phyloP scores from a whole-genome alignment of 2,329 filamentous ascomycete species.

The Hypoxylon sp. region DNA sequence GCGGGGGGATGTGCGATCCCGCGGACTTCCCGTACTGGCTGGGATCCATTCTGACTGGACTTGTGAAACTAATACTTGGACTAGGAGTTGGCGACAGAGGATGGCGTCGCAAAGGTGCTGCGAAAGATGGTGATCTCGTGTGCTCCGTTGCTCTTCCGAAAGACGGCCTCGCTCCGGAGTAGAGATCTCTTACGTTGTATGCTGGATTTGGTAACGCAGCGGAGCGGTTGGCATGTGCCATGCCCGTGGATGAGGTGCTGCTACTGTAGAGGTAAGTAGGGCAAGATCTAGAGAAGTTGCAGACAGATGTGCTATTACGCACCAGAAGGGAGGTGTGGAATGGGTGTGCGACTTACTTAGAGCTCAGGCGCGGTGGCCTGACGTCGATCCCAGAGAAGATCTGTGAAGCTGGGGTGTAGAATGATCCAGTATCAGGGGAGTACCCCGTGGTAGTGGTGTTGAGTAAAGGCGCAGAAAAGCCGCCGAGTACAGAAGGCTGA shows the following conservation, averaged over 20 bases:
- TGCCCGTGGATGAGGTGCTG: constrained; percentile 67
- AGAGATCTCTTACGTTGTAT: constrained; percentile 68
- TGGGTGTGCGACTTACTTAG: constrained; percentile 64
- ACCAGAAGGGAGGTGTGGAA: constrained; percentile 30
- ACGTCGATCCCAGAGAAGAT: constrained; percentile 67
- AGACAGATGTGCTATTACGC: constrained; percentile 37
- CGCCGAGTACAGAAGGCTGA: constrained; percentile 65
- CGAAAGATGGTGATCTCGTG: constrained; percentile 67
- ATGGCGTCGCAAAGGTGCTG: constrained; percentile 63
- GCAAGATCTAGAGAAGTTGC: constrained; percentile 34
- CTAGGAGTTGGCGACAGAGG: constrained; percentile 69
- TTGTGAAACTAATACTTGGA: constrained; percentile 62
- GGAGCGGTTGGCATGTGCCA: constrained; percentile 71
- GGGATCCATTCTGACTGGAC: constrained; percentile 66
- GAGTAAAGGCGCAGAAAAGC: constrained; percentile 67
- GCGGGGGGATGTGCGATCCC: constrained; percentile 65
- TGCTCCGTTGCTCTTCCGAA: constrained; percentile 66
- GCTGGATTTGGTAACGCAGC: constrained; percentile 67
- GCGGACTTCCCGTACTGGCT: constrained; percentile 60
- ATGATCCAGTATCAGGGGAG: constrained; percentile 64
- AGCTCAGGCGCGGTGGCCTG: constrained; percentile 67
- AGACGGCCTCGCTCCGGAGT: constrained; percentile 65
- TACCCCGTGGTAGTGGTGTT: constrained; percentile 64
- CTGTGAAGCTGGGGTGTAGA: constrained; percentile 63
- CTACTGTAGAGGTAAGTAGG: constrained; percentile 59